These are phyloP conservation scores for Agrocybe chaxingu DNA, from an alignment of 768 basidiomycete genomes.

Conservation along the genomic window DNA sequence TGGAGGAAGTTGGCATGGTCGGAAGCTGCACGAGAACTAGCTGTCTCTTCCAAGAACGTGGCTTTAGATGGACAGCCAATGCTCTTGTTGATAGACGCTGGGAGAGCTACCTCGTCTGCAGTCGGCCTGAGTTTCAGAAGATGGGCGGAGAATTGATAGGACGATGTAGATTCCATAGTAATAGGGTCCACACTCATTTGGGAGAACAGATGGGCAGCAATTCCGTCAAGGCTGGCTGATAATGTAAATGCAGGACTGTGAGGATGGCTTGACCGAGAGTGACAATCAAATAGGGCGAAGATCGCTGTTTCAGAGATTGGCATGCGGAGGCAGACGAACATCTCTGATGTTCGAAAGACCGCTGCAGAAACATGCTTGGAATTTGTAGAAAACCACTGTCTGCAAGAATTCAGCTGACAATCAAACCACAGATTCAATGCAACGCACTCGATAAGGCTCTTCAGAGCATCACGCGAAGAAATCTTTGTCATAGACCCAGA, in stretches of 20 bases:
- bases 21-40: too few relatives aligned
- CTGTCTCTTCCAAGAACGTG: background rate
- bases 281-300: conserved; percentile 15
- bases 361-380: conserved; percentile 6
- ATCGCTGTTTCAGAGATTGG: conserved; percentile 3
- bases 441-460: conserved; percentile 8
- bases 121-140: conserved; percentile 2
- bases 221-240: conserved; percentile 8
- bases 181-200: background rate
- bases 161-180: background rate
- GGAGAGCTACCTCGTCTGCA: background rate
- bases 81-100: conserved; percentile 1
- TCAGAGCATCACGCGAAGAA: background rate
- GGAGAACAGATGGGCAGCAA: background rate
- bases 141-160: background rate
- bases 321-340: conserved; percentile 14
- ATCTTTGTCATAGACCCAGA: background rate
- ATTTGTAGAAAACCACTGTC: conserved; percentile 12
- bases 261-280: conserved; percentile 10
- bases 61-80: conserved; percentile 3
- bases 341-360: conserved; percentile 10
- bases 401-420: background rate
- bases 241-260: conserved; percentile 14
- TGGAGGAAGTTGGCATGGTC: too few relatives aligned
- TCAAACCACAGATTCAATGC: background rate